Base-by-base conservation (phyloP, 148 eudicot species). In the Selenicereus undatus region DNA sequence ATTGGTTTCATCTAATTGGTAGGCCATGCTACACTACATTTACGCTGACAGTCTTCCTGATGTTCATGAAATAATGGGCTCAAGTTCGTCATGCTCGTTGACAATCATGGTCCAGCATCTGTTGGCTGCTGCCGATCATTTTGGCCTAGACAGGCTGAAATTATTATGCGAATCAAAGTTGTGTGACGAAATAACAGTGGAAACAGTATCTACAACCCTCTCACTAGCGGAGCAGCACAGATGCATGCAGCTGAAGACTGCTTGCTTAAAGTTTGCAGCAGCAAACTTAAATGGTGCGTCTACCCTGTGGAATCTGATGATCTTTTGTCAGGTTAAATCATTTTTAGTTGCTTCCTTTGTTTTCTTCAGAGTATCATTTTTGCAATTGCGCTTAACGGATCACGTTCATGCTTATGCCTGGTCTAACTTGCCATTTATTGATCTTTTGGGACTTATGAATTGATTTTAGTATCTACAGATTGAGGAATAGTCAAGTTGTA, bases 221-320 rank as follows among this genome's bases (percentile, higher is more conserved):
- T 90, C 97, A 30, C 88, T 95, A 26, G 94, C 98, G 9, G 98
- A 93, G 83, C 98, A 90, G 81, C 98, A 93, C 84, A 86, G 79
- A 35, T 93, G 97, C 68, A 83, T 81, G 70, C 98, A 93, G 83
- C 90, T 95, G 32, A 95, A 95, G 83, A 85, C 90, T 74, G 89
- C 91, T 62, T 95, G 98, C 85, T 85, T 95, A 76, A 95, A 93
- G 83, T 95, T 90, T 89, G 97, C 93, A 14, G 92, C 96, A 24
- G 83, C 92, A 87, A 90, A 95, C 90, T 95, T 95, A 91, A 93
- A 94, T 89, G 97, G 98, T 95, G 91, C 85, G 98, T 91, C 88
- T 90, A 68, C 65, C 81, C 80, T 82, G 68, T 64, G 22, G 71
- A 66, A 66, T 66, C 71, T 66, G 71, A 66, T 12, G 68, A 66